phyloP scores from a whole-genome alignment of 345 rosid species.

The Corchorus capsularis region DNA sequence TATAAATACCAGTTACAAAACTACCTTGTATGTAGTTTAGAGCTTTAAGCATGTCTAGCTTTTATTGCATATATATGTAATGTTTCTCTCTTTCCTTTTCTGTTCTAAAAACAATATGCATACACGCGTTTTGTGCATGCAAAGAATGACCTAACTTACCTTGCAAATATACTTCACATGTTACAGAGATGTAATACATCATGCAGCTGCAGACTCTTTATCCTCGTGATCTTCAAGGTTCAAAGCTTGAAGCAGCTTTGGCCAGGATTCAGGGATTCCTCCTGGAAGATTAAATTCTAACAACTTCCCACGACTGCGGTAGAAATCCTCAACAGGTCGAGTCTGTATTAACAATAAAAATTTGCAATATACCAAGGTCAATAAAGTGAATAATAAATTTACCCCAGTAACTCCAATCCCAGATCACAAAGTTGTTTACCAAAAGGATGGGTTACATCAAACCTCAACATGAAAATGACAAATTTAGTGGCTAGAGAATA shows the following conservation, averaged over 20 bases:
- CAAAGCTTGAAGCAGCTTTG: slow-evolving; percentile 84
- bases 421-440: neutral
- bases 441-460: neutral
- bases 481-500: neutral
- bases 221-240: slow-evolving; percentile 64
- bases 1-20: neutral
- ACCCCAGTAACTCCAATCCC: neutral
- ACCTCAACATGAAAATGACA: neutral
- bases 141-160: slow-evolving; percentile 62
- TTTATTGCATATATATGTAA: slow-evolving; percentile 13
- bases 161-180: slow-evolving; percentile 16
- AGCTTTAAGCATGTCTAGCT: neutral
- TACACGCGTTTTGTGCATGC: slow-evolving; percentile 36
- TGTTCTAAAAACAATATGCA: slow-evolving; percentile 33
- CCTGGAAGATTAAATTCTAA: slow-evolving; percentile 94
- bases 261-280: slow-evolving; percentile 98
- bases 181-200: slow-evolving; percentile 21
- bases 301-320: slow-evolving; percentile 70
- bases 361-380: slow-evolving; percentile 6
- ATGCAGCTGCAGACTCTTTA: slow-evolving; percentile 70
- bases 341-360: slow-evolving; percentile 50
- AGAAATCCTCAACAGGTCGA: slow-evolving; percentile 91
- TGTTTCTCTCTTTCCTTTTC: slow-evolving; percentile 5
- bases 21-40: slow-evolving; percentile 15
- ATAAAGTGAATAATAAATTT: slow-evolving; percentile 8